phyloP scores from a whole-genome alignment of 2,329 filamentous ascomycete genomes.

The Truncatella angustata region DNA sequence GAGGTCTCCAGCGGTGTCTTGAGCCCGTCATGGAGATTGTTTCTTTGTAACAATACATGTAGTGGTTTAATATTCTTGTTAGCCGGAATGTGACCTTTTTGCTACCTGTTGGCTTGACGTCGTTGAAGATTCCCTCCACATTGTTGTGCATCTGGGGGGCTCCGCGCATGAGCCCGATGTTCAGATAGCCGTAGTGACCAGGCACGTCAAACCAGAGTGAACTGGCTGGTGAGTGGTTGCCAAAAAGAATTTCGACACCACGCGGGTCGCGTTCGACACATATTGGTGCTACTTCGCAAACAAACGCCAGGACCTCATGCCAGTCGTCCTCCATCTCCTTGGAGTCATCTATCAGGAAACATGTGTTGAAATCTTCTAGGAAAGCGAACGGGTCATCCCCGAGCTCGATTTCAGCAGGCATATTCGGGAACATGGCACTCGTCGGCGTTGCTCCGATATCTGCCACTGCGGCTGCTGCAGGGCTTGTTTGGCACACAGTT shows the following conservation, averaged over 20 bases:
- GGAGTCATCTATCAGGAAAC: conserved; percentile 75
- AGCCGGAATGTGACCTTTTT: conserved; percentile 19
- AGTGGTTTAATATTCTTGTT: conserved; percentile 14
- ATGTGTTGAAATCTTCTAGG: conserved; percentile 65
- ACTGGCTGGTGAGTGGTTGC: conserved; percentile 51
- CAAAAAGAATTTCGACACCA: conserved; percentile 72
- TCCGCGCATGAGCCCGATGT: conserved; percentile 21
- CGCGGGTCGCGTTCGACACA: conserved; percentile 64
- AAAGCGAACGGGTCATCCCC: conserved; percentile 61
- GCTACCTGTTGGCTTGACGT: conserved; percentile 19
- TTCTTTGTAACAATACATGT: not conserved
- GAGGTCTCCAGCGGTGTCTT: too few species aligned
- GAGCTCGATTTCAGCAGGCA: too few species aligned
- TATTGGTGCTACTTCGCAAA: conserved; percentile 65
- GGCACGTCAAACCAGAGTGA: not conserved
- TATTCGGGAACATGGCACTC: too few species aligned
- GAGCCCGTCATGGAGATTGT: too few species aligned
- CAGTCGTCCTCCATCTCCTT: conserved; percentile 65
- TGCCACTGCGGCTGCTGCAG: too few species aligned
- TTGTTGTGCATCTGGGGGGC: conserved; percentile 22
- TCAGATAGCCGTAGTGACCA: conserved; percentile 17
- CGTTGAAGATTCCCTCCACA: conserved; percentile 24
- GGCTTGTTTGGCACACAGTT: too few species aligned
- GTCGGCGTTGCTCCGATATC: too few species aligned
- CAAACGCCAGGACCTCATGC: conserved; percentile 60